Percentiles rank a stretch among this genome's conserved stretches.
These are phyloP conservation scores for Dryas drummondii DNA, from an alignment of 306 rosid genomes.

Conservation along the genomic window DNA sequence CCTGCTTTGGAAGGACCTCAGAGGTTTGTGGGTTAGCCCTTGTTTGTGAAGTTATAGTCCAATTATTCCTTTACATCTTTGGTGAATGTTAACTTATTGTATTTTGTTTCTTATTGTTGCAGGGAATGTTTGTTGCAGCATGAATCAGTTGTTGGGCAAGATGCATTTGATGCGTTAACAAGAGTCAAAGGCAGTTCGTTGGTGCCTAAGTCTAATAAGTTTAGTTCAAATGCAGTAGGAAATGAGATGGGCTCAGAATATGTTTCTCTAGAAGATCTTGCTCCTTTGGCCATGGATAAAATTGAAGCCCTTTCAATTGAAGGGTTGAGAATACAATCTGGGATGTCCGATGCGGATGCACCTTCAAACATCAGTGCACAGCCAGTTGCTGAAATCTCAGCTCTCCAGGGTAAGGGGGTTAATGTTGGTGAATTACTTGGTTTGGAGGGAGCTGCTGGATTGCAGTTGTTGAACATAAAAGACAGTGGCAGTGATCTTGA, in stretches of 20 bases:
- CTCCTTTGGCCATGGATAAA: slow-evolving; percentile 85
- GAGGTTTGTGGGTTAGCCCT: slow-evolving; percentile 47
- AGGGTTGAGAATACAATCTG: slow-evolving; percentile 93
- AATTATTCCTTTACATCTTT: slow-evolving; percentile 9
- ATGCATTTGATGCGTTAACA: slow-evolving; percentile 28
- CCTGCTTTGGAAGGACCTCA: slow-evolving; percentile 50
- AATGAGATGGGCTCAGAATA: slow-evolving; percentile 49
- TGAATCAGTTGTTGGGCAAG: slow-evolving; percentile 41
- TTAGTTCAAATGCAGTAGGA: slow-evolving; percentile 35
- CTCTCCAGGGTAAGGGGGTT: slow-evolving; percentile 60
- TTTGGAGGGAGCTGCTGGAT: slow-evolving; percentile 79
- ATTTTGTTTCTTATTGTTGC: slow-evolving; percentile 25
- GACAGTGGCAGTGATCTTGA: slow-evolving; percentile 49
- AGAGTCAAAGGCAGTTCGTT: slow-evolving; percentile 39
- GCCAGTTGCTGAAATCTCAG: slow-evolving; percentile 53
- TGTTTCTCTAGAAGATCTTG: slow-evolving; percentile 86
- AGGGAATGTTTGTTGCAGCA: slow-evolving; percentile 55
- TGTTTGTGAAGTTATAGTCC: background rate
- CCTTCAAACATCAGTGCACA: slow-evolving; percentile 71
- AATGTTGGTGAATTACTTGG: slow-evolving; percentile 52
- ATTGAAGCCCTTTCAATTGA: slow-evolving; percentile 87
- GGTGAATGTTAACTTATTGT: slow-evolving; percentile 16
- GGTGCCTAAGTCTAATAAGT: slow-evolving; percentile 35
- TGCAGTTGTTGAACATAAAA: slow-evolving; percentile 67
- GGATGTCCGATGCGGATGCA: slow-evolving; percentile 72